Evolutionary conservation across 495 filamentous ascomycete species (phyloP).

Genomic region (Pseudotulostoma volvatum): DNA sequence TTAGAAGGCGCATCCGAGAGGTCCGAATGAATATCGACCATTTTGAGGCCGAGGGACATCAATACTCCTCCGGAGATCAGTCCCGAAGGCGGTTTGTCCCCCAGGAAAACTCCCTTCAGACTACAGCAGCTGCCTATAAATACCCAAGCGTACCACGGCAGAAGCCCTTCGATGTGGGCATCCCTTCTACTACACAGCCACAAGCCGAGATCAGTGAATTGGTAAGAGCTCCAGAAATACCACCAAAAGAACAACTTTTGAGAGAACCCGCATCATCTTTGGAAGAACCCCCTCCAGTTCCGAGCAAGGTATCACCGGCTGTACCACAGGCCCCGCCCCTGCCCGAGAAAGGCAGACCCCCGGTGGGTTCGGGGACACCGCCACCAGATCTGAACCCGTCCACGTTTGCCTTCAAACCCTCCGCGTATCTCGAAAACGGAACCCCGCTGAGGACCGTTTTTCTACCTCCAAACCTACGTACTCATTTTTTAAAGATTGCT

Average conservation of each 20-base stretch:
- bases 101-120: slow-evolving; percentile 2
- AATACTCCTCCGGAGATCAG: too few relatives aligned
- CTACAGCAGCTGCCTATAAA: slow-evolving; percentile 20
- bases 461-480: slow-evolving; percentile 58
- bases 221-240: slow-evolving; percentile 28
- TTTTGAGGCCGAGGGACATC: slow-evolving; percentile 1
- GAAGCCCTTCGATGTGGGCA: slow-evolving; percentile 14
- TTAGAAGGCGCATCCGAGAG: slow-evolving; percentile 33
- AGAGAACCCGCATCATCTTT: slow-evolving; percentile 9
- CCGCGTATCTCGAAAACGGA: slow-evolving; percentile 78
- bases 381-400: slow-evolving; percentile 32
- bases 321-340: slow-evolving; percentile 11
- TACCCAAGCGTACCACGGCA: slow-evolving; percentile 41
- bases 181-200: slow-evolving; percentile 5
- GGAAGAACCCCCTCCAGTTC: slow-evolving; percentile 13
- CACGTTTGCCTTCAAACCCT: slow-evolving; percentile 66
- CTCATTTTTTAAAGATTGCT: slow-evolving; percentile 54
- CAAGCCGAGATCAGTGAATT: slow-evolving; percentile 11
- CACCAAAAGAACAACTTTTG: slow-evolving; percentile 31
- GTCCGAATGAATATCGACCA: slow-evolving; percentile 23
- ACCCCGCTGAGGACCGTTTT: slow-evolving; percentile 74
- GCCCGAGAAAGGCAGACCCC: slow-evolving; percentile 22
- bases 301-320: slow-evolving; percentile 14
- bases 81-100: too few relatives aligned
- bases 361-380: too few relatives aligned